These are phyloP conservation scores for Astragalus membranaceus DNA, from an alignment of 306 rosid genomes.

Conservation along the genomic window DNA sequence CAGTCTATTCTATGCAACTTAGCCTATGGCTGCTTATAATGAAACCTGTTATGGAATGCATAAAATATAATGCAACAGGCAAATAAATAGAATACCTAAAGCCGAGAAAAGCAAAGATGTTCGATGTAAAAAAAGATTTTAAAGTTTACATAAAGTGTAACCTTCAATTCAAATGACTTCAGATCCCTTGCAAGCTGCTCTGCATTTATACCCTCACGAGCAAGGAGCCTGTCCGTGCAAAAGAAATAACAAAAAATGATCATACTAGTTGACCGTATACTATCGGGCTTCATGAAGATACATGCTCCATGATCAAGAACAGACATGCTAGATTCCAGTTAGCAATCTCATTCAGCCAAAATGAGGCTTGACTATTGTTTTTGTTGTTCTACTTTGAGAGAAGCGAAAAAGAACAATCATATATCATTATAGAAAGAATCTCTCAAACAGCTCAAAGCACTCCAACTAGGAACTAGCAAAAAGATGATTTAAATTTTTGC, in stretches of 20 bases:
- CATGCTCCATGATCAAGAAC: neutral
- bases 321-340: neutral
- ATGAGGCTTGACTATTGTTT: neutral
- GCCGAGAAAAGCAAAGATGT: constrained; percentile 5
- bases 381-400: neutral
- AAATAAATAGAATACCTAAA: constrained; percentile 10
- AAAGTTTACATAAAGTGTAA: constrained; percentile 10
- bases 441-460: neutral
- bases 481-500: neutral
- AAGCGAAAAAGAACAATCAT: neutral
- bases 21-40: constrained; percentile 6
- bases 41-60: neutral
- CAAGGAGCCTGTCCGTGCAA: constrained; percentile 69
- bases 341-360: neutral
- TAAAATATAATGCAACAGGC: neutral
- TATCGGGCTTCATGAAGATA: neutral
- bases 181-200: constrained; percentile 98
- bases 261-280: neutral
- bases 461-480: constrained; percentile 4
- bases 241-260: neutral
- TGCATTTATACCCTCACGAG: constrained; percentile 95
- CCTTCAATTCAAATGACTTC: constrained; percentile 97
- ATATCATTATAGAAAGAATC: neutral
- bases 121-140: neutral
- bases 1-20: neutral